phyloP scores from a whole-genome alignment of 2,329 filamentous ascomycete genomes.

The Calonectria pauciramosa region DNA sequence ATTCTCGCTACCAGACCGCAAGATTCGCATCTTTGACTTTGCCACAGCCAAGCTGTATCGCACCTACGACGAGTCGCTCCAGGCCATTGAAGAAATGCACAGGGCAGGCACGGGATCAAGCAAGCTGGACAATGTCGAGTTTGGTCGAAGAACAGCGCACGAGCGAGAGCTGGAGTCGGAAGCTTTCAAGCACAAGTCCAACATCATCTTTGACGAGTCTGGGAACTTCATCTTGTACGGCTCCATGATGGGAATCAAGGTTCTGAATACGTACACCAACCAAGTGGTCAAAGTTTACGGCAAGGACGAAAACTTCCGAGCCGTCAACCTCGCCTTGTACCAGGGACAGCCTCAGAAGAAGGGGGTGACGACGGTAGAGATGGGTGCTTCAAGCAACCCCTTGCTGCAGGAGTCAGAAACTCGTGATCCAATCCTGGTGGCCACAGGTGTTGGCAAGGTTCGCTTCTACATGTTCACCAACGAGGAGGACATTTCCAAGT shows the following conservation, averaged over 20 bases:
- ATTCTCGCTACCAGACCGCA: conserved; percentile 92
- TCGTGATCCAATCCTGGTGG: conserved; percentile 89
- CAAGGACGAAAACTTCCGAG: conserved; percentile 88
- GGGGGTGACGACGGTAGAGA: conserved; percentile 91
- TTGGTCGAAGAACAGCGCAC: conserved; percentile 86
- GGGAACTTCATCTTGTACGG: conserved; percentile 96
- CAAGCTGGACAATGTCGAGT: conserved; percentile 90
- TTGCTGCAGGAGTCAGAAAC: conserved; percentile 92
- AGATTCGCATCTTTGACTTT: conserved; percentile 95
- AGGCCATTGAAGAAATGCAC: conserved; percentile 93
- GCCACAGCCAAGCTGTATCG: conserved; percentile 87
- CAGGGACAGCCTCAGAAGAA: conserved; percentile 97
- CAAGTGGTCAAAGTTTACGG: conserved; percentile 91
- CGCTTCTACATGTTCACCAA: conserved; percentile 99
- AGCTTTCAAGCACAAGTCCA: conserved; percentile 77
- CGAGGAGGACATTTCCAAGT: conserved; percentile 85
- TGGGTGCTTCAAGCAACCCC: conserved; percentile 96
- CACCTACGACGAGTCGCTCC: conserved; percentile 94
- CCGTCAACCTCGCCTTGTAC: conserved; percentile 87
- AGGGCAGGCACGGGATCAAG: conserved; percentile 88
- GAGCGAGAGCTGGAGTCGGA: conserved; percentile 88
- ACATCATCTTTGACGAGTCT: conserved; percentile 95
- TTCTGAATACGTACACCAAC: conserved; percentile 96
- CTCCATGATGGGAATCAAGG: conserved; percentile 91
- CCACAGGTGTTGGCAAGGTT: conserved; percentile 86